Evolutionary conservation across 306 rosid species (phyloP).

Genomic region (Cucumis hystrix): DNA sequence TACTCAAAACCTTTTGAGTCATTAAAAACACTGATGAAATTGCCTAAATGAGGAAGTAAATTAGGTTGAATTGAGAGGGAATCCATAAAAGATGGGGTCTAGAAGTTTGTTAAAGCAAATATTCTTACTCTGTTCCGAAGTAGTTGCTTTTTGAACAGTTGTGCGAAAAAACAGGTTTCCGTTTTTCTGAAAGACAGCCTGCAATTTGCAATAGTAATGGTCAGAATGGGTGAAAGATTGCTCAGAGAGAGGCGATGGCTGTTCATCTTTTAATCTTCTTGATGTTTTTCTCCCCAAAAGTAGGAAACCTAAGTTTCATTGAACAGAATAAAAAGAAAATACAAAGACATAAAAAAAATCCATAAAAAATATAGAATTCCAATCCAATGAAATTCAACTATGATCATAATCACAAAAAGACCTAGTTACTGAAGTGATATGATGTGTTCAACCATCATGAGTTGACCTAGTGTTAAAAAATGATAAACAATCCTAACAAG

Average conservation of each 20-base stretch:
- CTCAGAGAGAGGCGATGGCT: not conserved
- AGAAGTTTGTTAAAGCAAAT: not conserved
- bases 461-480: too few species aligned
- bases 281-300: too few species aligned
- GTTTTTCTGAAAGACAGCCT: conserved; percentile 61
- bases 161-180: conserved; percentile 61
- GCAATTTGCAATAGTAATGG: not conserved
- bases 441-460: too few species aligned
- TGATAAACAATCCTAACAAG: too few species aligned
- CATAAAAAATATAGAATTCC: too few species aligned
- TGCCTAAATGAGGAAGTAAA: not conserved
- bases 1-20: not conserved
- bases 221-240: not conserved
- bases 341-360: too few species aligned
- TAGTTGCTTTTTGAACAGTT: conserved; percentile 38
- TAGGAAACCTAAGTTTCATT: too few species aligned
- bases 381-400: too few species aligned
- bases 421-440: too few species aligned
- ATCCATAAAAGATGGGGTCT: not conserved
- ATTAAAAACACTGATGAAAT: not conserved
- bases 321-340: too few species aligned
- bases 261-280: not conserved
- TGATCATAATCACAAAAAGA: too few species aligned
- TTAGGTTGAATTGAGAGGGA: not conserved
- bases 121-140: conserved; percentile 50